phyloP scores from a whole-genome alignment of 2,329 filamentous ascomycete genomes.

The Emmonsiellopsis sp. region DNA sequence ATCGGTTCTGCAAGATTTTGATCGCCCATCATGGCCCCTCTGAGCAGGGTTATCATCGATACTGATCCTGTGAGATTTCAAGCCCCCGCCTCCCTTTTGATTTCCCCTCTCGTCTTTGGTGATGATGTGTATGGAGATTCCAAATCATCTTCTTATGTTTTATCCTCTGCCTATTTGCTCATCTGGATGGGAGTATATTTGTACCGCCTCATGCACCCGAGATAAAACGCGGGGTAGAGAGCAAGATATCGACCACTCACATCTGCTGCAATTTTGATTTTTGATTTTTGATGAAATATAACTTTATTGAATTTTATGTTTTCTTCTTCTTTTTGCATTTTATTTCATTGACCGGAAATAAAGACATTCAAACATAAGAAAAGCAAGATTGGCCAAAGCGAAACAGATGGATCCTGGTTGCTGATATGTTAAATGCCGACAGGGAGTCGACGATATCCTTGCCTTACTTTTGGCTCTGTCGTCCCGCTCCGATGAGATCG shows the following conservation, averaged over 20 bases:
- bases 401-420: too few relatives aligned
- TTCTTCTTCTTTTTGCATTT: neutral
- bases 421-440: neutral
- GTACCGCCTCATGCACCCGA: too few relatives aligned
- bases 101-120: neutral
- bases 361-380: too few relatives aligned
- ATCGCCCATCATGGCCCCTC: constrained; percentile 48
- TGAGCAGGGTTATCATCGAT: constrained; percentile 82
- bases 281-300: neutral
- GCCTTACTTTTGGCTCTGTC: constrained; percentile 81
- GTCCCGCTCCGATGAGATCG: constrained; percentile 71
- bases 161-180: too few relatives aligned
- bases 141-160: too few relatives aligned
- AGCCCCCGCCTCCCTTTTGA: neutral
- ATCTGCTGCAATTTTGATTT: neutral
- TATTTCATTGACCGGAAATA: neutral
- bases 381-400: too few relatives aligned
- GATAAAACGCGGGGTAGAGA: neutral
- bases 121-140: neutral
- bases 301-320: neutral
- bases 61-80: constrained; percentile 66
- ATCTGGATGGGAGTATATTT: too few relatives aligned
- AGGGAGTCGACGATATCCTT: constrained; percentile 82
- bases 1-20: too few relatives aligned
- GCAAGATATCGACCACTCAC: neutral